These are phyloP conservation scores for Oropetium thomaeum DNA, from an alignment of 176 grass and related monocot species.

Conservation along the genomic window DNA sequence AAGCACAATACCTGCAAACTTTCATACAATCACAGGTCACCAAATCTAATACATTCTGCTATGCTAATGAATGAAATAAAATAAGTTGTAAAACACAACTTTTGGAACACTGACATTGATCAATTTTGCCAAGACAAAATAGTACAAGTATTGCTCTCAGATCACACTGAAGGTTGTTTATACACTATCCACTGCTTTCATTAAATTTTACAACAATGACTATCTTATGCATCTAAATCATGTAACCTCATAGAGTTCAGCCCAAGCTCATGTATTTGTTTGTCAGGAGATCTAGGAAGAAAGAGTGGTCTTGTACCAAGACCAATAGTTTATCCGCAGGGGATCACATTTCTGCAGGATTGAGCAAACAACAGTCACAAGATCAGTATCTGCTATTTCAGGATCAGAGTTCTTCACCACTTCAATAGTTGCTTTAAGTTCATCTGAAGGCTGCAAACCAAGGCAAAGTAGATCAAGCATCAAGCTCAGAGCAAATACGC, in stretches of 20 bases:
- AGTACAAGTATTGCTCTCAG: background rate
- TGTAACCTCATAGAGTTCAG: background rate
- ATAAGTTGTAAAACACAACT: background rate
- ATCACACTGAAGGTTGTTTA: background rate
- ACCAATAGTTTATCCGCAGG: constrained; percentile 86
- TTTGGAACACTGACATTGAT: constrained; percentile 12
- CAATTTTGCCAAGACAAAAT: constrained; percentile 7
- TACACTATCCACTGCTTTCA: background rate
- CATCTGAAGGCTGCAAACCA: constrained; percentile 69
- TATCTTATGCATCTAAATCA: background rate
- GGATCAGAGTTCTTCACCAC: constrained; percentile 30
- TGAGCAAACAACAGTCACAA: constrained; percentile 54
- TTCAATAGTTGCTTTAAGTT: constrained; percentile 51
- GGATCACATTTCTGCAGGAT: constrained; percentile 69
- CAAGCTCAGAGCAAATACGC: constrained; percentile 66
- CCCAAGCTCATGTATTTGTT: background rate
- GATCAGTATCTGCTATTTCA: constrained; percentile 41
- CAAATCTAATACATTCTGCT: background rate
- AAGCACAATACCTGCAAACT: background rate
- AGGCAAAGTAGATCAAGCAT: constrained; percentile 66
- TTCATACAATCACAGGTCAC: no score
- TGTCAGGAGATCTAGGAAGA: constrained; percentile 38
- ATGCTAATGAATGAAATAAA: constrained; percentile 2
- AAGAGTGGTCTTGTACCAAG: constrained; percentile 71
- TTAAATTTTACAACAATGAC: background rate